phyloP scores from a whole-genome alignment of 148 eudicot species.

The Beta vulgaris region DNA sequence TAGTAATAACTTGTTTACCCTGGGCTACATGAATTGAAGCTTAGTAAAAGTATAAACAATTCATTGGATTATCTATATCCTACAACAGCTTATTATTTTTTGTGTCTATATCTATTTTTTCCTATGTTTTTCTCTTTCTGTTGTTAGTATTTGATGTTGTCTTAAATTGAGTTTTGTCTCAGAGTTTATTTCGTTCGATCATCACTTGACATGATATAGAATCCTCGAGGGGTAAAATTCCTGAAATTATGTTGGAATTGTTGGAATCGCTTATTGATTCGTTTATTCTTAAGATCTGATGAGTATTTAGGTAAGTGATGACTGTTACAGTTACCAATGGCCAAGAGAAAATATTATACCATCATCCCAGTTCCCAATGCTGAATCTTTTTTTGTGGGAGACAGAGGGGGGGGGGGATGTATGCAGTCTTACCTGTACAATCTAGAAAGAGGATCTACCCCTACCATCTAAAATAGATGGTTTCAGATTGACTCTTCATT shows the following conservation, averaged over 20 bases:
- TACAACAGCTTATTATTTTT: neutral
- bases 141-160: neutral
- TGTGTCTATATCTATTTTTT: neutral
- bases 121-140: neutral
- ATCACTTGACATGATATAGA: neutral
- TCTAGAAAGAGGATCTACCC: neutral
- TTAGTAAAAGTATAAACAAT: neutral
- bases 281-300: neutral
- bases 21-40: neutral
- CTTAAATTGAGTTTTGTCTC: neutral
- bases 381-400: too few relatives aligned
- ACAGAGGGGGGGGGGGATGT: neutral
- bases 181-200: too few relatives aligned
- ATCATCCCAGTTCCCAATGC: neutral
- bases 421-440: too few relatives aligned
- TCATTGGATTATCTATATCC: neutral
- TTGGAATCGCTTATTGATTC: neutral
- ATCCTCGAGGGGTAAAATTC: neutral
- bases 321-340: neutral
- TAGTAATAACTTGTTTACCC: neutral
- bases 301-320: neutral
- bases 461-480: neutral
- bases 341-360: neutral
- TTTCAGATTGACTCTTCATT: neutral
- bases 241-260: neutral